Base-by-base conservation (phyloP, 257 asterid genomes). In the Solanum sitiens region DNA sequence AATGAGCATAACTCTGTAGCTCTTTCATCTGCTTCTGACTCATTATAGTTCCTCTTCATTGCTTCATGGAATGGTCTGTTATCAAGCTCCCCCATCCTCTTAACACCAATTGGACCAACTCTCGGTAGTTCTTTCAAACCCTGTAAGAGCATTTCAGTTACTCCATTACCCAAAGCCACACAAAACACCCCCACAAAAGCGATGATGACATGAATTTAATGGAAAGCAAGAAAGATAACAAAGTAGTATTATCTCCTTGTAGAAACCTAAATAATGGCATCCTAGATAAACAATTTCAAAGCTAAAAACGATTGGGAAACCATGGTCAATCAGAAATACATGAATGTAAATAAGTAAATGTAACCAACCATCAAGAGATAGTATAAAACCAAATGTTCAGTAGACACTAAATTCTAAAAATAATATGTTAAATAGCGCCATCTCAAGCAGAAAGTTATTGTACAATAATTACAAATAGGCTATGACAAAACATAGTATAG, bases 11-110 rank as follows among this genome's bases (percentile, higher is more conserved):
- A 83, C 53, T 96, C 98, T 2, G 94, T 89, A 23, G 98, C 98
- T 91, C 91, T 94, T 86, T 95, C 98, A 87, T 94, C 94, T 73
- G 96, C 98, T 90, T 94, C 98, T 30, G 90, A 88, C 75, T 93
- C 97, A 63, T 68, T 89, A 76, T 96, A 94, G 87, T 89, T 95
- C 90, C 77, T 89, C 87, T 91, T 95, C 97, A 96, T 94, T 83
- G 93, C 98, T 47, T 93, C 94, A 27, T 83, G 91, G 90, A 96
- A 96, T 75, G 98, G 98, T 89, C 92, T 90, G 88, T 77, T 91
- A 86, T 96, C 94, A 35, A 96, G 98, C 90, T 95, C 99, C 65
- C 99, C 99, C 98, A 95, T 94, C 88, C 98, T 94, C 92, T 93
- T 94, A 35, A 95, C 92, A 80, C 98, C 96, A 87, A 94, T 89